Conservation (phyloP, 148 eudicot genomes). For the Nyssa sinensis region DNA sequence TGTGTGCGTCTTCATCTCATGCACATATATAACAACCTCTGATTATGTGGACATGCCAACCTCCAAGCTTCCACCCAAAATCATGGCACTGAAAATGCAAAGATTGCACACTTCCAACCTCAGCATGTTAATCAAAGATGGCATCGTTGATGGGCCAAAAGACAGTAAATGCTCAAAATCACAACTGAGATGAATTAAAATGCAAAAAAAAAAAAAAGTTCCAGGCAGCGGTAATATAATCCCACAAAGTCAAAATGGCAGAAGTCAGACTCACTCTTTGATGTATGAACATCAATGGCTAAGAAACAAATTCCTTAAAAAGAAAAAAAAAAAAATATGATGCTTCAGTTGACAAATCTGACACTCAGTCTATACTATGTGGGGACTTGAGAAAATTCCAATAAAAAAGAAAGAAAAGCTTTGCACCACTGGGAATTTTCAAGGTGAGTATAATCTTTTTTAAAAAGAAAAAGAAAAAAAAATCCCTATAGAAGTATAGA, state of each 20-base stretch:
- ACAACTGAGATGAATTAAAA: neutral
- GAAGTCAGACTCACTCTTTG: neutral
- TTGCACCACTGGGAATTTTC: neutral
- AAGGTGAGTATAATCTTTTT: neutral
- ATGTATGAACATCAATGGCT: neutral
- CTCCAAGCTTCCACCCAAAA: neutral
- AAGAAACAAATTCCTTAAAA: neutral
- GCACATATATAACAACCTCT: neutral
- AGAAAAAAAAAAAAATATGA: too few relatives aligned
- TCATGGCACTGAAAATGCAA: neutral
- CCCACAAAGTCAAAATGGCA: neutral
- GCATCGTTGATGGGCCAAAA: neutral
- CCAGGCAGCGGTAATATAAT: neutral
- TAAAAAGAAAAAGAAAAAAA: neutral
- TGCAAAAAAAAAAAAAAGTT: neutral
- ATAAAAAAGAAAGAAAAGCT: neutral
- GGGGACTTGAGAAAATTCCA: neutral
- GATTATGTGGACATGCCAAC: neutral
- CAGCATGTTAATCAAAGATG: neutral
- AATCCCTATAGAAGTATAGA: too few relatives aligned
- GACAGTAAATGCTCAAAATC: neutral
- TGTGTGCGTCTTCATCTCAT: conserved; percentile 49
- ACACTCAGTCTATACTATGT: neutral
- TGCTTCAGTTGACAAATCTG: neutral
- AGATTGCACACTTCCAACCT: neutral